These are phyloP conservation scores for Pythium periplocum DNA, from an alignment of 352 stramenopile species.

Conservation along the genomic window DNA sequence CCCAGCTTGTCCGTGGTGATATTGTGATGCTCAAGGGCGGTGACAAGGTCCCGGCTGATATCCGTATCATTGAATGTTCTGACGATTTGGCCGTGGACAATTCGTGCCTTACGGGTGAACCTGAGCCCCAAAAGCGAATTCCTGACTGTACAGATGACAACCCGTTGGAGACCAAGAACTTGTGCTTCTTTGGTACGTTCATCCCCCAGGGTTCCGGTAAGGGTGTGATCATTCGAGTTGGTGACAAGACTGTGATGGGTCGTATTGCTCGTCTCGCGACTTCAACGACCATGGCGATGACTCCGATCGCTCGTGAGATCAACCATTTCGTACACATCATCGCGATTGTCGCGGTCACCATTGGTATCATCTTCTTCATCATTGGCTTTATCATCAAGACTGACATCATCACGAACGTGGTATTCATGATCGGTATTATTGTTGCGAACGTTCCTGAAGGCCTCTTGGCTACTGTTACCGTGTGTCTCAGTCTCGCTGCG, in stretches of 20 bases:
- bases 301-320: constrained; percentile 39
- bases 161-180: constrained; percentile 76
- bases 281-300: constrained; percentile 28
- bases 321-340: constrained; percentile 58
- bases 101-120: constrained; percentile 81
- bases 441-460: constrained; percentile 85
- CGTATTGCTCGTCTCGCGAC: constrained; percentile 65
- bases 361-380: constrained; percentile 43
- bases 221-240: constrained; percentile 61
- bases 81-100: constrained; percentile 91
- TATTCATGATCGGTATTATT: constrained; percentile 95
- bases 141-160: constrained; percentile 72
- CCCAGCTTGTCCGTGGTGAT: constrained; percentile 81
- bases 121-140: constrained; percentile 84
- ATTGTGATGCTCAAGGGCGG: constrained; percentile 85
- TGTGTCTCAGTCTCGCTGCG: constrained; percentile 73
- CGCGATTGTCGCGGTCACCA: constrained; percentile 30
- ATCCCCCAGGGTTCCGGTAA: constrained; percentile 66
- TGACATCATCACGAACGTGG: constrained; percentile 41
- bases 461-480: constrained; percentile 75
- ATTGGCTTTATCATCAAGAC: constrained; percentile 45
- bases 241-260: constrained; percentile 81
- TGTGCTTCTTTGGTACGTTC: constrained; percentile 80
- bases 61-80: constrained; percentile 91
- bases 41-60: constrained; percentile 93